Percentiles rank a stretch among this genome's conserved stretches.
Evolutionary conservation across 1,284 basidiomycete species (phyloP).

Genomic region (Cryptococcus deneoformans): DNA sequence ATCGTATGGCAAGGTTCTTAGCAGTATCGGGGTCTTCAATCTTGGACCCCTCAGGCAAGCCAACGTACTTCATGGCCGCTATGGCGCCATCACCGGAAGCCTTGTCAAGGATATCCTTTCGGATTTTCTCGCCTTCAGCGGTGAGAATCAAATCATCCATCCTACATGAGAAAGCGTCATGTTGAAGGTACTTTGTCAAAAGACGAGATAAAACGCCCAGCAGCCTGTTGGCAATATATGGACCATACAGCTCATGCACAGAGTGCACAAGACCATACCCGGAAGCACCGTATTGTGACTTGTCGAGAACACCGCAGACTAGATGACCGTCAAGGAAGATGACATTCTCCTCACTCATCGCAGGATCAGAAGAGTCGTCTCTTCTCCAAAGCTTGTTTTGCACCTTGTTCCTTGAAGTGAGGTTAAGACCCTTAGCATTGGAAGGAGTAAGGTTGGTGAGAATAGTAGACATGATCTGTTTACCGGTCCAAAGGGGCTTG

Average conservation of each 20-base stretch:
- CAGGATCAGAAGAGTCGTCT: conserved; percentile 42
- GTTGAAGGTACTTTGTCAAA: conserved; percentile 96
- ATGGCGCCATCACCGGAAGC: conserved; percentile 74
- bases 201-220: conserved; percentile 90
- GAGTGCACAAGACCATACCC: conserved; percentile 97
- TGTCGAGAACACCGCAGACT: conserved; percentile 90
- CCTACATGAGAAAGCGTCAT: conserved; percentile 95
- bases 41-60: conserved; percentile 67
- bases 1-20: conserved; percentile 55
- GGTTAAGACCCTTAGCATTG: conserved; percentile 77
- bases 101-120: conserved; percentile 66
- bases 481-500: conserved; percentile 90
- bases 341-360: conserved; percentile 73
- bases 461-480: conserved; percentile 94
- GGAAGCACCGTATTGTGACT: conserved; percentile 94
- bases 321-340: conserved; percentile 92
- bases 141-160: conserved; percentile 98
- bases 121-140: conserved; percentile 68
- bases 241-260: conserved; percentile 97
- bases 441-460: conserved; percentile 86
- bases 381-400: conserved; percentile 74
- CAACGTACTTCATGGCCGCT: conserved; percentile 69
- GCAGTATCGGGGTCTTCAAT: conserved; percentile 58
- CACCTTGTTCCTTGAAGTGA: conserved; percentile 84
- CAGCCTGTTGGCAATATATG: conserved; percentile 83